A percentile compares a stretch with the other conserved stretches of the same genome.
Conservation (phyloP, 2,329 filamentous ascomycete species). For the Thyridium curvatum region DNA sequence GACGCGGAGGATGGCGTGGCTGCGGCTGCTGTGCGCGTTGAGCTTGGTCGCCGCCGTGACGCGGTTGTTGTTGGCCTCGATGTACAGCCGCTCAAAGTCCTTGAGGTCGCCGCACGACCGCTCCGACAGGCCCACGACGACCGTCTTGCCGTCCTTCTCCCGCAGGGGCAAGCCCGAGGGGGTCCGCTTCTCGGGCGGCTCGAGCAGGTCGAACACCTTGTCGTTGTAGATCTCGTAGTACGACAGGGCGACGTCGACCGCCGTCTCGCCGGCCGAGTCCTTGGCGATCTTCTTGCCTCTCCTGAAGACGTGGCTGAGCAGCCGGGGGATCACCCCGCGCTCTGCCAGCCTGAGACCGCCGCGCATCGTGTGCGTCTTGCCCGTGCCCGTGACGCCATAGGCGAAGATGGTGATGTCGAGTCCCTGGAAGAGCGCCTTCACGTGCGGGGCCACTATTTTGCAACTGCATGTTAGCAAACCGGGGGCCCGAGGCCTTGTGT, state of each 20-base stretch:
- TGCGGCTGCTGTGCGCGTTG: conserved; percentile 84
- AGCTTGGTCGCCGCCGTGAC: conserved; percentile 88
- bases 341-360: conserved; percentile 82
- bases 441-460: conserved; percentile 78
- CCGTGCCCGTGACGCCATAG: conserved; percentile 88
- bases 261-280: conserved; percentile 64
- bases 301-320: conserved; percentile 81
- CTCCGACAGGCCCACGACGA: conserved; percentile 81
- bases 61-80: conserved; percentile 85
- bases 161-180: conserved; percentile 73
- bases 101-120: conserved; percentile 76
- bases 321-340: conserved; percentile 77
- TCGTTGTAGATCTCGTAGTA: conserved; percentile 99
- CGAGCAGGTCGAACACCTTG: conserved; percentile 86
- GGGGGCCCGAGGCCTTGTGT: no score
- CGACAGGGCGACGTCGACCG: conserved; percentile 69
- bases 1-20: conserved; percentile 85
- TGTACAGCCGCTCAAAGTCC: conserved; percentile 85
- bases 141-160: conserved; percentile 80
- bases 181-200: conserved; percentile 80
- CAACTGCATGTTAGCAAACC: neutral
- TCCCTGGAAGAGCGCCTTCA: conserved; percentile 88
- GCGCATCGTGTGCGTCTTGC: conserved; percentile 95
- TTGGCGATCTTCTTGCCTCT: conserved; percentile 79
- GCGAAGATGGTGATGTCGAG: conserved; percentile 87